Evolutionary conservation across 2,329 filamentous ascomycete species (phyloP).

Genomic region (Diplodia mutila): DNA sequence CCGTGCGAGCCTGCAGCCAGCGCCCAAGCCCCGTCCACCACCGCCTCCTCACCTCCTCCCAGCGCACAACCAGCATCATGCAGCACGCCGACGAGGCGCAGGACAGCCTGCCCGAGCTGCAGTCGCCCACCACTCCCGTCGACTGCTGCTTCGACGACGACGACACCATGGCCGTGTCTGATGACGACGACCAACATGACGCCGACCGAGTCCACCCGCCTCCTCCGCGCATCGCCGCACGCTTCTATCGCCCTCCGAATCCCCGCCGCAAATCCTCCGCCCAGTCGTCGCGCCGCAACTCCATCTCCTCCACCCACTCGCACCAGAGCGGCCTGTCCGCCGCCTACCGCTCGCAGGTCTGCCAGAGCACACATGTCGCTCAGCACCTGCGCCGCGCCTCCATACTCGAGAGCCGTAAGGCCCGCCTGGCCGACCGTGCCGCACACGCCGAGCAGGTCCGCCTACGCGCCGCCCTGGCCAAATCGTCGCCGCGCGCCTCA

Average conservation of each 20-base stretch:
- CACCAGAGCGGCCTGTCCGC: constrained; percentile 65
- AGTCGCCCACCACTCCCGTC: constrained; percentile 29
- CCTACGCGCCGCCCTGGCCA: constrained; percentile 72
- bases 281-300: constrained; percentile 74
- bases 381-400: constrained; percentile 79
- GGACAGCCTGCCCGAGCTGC: constrained; percentile 23
- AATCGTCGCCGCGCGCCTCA: constrained; percentile 67
- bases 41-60: neutral
- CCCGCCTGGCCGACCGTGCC: constrained; percentile 76
- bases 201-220: constrained; percentile 59
- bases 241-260: constrained; percentile 70
- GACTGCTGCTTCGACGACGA: constrained; percentile 48
- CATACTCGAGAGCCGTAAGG: constrained; percentile 79
- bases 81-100: constrained; percentile 26
- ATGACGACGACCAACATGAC: constrained; percentile 40
- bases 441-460: constrained; percentile 84
- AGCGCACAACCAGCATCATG: neutral
- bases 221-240: constrained; percentile 75
- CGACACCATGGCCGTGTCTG: constrained; percentile 43
- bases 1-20: neutral
- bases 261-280: constrained; percentile 74
- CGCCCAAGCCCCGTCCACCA: constrained; percentile 12
- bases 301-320: constrained; percentile 75
- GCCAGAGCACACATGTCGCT: constrained; percentile 76
- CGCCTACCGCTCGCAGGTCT: constrained; percentile 48